Evolutionary conservation across 768 basidiomycete genomes (phyloP).

Genomic region (Boletellus emodensis): DNA sequence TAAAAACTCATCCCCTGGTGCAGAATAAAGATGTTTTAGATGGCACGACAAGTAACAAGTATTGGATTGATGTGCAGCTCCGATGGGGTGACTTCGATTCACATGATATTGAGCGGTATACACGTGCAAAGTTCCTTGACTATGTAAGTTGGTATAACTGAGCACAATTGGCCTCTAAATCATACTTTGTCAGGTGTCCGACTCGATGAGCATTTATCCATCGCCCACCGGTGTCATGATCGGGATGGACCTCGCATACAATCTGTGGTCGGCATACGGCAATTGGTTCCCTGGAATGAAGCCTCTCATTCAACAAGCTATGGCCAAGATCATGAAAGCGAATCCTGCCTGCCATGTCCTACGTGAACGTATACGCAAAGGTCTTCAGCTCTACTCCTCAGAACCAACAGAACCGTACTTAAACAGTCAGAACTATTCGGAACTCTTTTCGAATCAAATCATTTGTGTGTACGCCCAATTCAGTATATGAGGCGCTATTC

Average conservation of each 20-base stretch:
- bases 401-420: conserved; percentile 99
- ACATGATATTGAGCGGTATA: conserved; percentile 98
- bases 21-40: conserved; percentile 93
- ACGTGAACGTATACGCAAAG: conserved; percentile 98
- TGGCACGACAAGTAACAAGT: conserved; percentile 98
- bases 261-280: conserved; percentile 97
- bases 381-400: conserved; percentile 96
- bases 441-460: conserved; percentile 97
- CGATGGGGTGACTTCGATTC: conserved; percentile 99
- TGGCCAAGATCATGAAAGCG: conserved; percentile 99
- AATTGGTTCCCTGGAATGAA: conserved; percentile 99
- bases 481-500: conserved; percentile 2
- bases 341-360: conserved; percentile 97
- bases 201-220: conserved; percentile 98
- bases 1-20: conserved; percentile 10
- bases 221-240: conserved; percentile 99
- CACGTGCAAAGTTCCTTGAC: conserved; percentile 98
- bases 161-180: neutral
- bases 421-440: conserved; percentile 97
- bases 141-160: conserved; percentile 53
- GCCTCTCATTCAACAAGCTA: conserved; percentile 95
- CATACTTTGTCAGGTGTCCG: conserved; percentile 59
- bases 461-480: conserved; percentile 56
- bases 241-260: conserved; percentile 97
- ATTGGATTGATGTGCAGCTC: conserved; percentile 95